Base-by-base conservation (phyloP, 202 grass and related monocot species). In the Zoysia matrella region DNA sequence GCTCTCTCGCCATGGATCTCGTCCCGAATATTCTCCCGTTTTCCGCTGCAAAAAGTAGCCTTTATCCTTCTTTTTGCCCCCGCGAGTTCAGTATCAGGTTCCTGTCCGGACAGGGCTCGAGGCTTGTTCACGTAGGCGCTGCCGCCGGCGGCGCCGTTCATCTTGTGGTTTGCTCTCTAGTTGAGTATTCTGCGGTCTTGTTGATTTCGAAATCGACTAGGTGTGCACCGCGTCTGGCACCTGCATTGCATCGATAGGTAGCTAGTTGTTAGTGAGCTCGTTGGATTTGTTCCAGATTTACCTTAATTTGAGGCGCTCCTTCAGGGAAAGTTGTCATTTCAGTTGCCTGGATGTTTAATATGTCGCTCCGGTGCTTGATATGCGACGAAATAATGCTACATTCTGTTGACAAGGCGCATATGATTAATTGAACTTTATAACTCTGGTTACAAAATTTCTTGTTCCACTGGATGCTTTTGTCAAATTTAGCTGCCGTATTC, bases 231-330 rank as follows among this genome's bases (percentile, higher is more conserved):
- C 57, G 11, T 75, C 65, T 12, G 60, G 39, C 8, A 62, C 60
- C 87, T 78, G 78, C 87, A 82, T 89, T 89, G 72, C 8, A 11
- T 54, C 6, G 47, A 18, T 76, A 47, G 2, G 77, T 60, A 2
- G 52, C 39, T 42, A 60, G 12, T 48, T 84, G 64, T 1, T 55
- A 39, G 73, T 30, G 30, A 65, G 48, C 42, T 76, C n/a, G 5
- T 65, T 10, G 7, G 7, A 39, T 58, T 49, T 77, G 47, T 72
- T 80, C 8, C 45, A 46, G 85, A 82, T 86, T 60, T 89, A 68
- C 56, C 47, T 67, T 12, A 5, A 39, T 61, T 88, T 47, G 18
- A 52, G 50, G 61, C 45, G 40, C 73, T 53, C 36, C 48, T 18
- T 16, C 0, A 0, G 6, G 73, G 22, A 8, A 65, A 55, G 0